Conservation (phyloP, 2,329 filamentous ascomycete species). For the Nemania abortiva region DNA sequence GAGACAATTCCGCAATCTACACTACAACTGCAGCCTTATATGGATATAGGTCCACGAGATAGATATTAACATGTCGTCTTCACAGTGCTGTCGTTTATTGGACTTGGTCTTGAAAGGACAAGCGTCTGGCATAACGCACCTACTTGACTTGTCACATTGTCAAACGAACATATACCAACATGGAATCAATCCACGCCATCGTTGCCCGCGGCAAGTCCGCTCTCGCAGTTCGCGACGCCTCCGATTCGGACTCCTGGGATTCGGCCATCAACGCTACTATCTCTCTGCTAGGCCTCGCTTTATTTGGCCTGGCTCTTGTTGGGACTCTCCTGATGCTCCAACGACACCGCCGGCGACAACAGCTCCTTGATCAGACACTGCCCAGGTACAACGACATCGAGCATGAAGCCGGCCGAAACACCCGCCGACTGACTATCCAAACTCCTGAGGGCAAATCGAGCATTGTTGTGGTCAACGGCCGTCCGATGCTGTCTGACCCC, state of each 20-base stretch:
- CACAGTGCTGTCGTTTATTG: slow-evolving; percentile 32
- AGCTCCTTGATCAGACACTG: slow-evolving; percentile 65
- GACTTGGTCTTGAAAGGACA: slow-evolving; percentile 41
- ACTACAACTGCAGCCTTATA: background rate
- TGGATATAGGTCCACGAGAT: background rate
- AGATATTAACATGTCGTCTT: slow-evolving; percentile 29
- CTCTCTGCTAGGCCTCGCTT: slow-evolving; percentile 80
- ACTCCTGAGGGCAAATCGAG: slow-evolving; percentile 72
- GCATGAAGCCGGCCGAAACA: slow-evolving; percentile 64
- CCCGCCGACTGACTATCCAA: slow-evolving; percentile 68
- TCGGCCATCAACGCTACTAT: slow-evolving; percentile 83
- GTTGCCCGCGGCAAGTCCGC: slow-evolving; percentile 55
- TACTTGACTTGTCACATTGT: slow-evolving; percentile 39
- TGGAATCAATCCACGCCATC: slow-evolving; percentile 54
- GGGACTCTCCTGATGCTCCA: slow-evolving; percentile 79
- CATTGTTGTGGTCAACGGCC: slow-evolving; percentile 79
- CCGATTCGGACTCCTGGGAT: slow-evolving; percentile 57
- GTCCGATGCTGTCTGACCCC: slow-evolving; percentile 80
- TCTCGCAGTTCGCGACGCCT: slow-evolving; percentile 63
- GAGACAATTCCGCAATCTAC: slow-evolving; percentile 4
- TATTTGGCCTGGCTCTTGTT: slow-evolving; percentile 76
- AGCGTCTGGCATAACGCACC: slow-evolving; percentile 43
- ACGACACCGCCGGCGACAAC: slow-evolving; percentile 66
- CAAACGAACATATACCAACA: slow-evolving; percentile 41
- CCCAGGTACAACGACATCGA: slow-evolving; percentile 77